phyloP scores from a whole-genome alignment of 345 rosid genomes.

The Eucalyptus regnans region DNA sequence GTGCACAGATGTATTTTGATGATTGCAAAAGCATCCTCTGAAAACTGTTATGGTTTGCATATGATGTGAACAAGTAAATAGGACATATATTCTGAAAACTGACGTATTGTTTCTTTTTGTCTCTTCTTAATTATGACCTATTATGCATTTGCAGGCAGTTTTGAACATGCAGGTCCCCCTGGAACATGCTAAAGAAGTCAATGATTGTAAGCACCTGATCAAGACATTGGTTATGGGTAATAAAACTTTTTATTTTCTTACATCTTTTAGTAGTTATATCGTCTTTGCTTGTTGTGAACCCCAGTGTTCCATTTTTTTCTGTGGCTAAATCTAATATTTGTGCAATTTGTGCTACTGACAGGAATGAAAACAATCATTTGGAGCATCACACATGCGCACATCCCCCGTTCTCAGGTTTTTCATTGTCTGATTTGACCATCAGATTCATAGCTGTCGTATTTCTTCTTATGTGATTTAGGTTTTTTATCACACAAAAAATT shows the following conservation, averaged over 20 bases:
- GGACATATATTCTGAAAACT: background rate
- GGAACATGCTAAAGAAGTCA: slow-evolving; percentile 97
- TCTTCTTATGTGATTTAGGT: background rate
- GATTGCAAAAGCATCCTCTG: background rate
- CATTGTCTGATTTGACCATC: background rate
- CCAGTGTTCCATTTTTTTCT: background rate
- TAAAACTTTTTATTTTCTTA: background rate
- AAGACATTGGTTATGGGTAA: slow-evolving; percentile 99
- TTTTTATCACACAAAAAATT: background rate
- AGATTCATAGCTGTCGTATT: background rate
- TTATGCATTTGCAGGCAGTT: slow-evolving; percentile 75
- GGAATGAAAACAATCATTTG: slow-evolving; percentile 98
- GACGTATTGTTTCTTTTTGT: background rate
- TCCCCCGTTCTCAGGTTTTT: slow-evolving; percentile 87
- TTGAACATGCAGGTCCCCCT: slow-evolving; percentile 89
- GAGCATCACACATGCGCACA: slow-evolving; percentile 98
- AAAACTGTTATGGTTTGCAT: background rate
- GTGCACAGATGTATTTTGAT: background rate
- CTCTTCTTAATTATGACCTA: background rate
- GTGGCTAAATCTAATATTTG: background rate
- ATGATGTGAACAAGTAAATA: background rate
- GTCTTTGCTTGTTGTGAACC: background rate
- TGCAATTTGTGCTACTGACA: slow-evolving; percentile 2
- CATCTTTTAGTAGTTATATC: background rate
- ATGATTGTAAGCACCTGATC: slow-evolving; percentile 91